phyloP scores from a whole-genome alignment of 225 moss, liverwort and hornwort species.

The Physcomitrium patens region DNA sequence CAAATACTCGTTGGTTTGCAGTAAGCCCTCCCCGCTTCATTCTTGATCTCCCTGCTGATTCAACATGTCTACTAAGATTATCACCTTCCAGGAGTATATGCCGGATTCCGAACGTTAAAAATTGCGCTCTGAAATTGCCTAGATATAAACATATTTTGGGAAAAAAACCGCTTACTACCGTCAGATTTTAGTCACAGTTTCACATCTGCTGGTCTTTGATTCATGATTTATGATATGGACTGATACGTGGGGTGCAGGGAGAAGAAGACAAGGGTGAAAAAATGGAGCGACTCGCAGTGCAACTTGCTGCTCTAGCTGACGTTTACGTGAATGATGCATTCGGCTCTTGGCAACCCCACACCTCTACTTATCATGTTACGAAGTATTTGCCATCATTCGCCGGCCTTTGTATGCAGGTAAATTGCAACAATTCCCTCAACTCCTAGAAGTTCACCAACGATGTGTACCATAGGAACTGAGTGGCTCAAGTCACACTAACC shows the following conservation, averaged over 20 bases:
- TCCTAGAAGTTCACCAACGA: slow-evolving; percentile 5
- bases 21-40: slow-evolving; percentile 33
- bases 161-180: neutral
- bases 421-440: slow-evolving; percentile 1
- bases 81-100: slow-evolving; percentile 1
- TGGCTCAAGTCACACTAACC: slow-evolving; percentile 2
- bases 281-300: slow-evolving; percentile 68
- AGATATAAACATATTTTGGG: neutral
- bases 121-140: neutral
- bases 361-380: slow-evolving; percentile 86
- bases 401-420: slow-evolving; percentile 96
- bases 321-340: slow-evolving; percentile 95
- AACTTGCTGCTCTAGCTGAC: slow-evolving; percentile 65
- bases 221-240: neutral
- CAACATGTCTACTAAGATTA: neutral
- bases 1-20: slow-evolving; percentile 68
- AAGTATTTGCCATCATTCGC: slow-evolving; percentile 87
- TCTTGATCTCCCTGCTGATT: neutral
- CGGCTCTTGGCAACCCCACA: slow-evolving; percentile 93
- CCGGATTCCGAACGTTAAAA: neutral
- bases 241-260: slow-evolving; percentile 39
- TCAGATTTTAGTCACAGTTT: neutral
- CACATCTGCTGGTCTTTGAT: slow-evolving; percentile 2
- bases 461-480: neutral
- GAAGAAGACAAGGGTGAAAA: slow-evolving; percentile 69